A percentile compares a stretch with the other conserved stretches of the same genome.
Evolutionary conservation across 805 yeast species (phyloP).

Genomic region (Kregervanrija pseudodelftensis): DNA sequence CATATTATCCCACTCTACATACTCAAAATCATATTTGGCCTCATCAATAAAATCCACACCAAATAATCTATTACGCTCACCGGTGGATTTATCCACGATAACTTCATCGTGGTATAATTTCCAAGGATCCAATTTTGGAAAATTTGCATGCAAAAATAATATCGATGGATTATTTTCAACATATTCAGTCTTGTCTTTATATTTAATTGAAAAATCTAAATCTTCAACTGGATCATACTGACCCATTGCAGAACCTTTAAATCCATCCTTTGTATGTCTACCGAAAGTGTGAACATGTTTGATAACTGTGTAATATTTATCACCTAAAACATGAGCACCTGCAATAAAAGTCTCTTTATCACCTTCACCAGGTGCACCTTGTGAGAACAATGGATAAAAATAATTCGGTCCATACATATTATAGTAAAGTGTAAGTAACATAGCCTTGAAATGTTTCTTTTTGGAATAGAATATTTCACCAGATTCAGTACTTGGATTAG

Average conservation of each 20-base stretch:
- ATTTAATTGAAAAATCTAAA: slow-evolving; percentile 28
- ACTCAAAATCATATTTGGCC: slow-evolving; percentile 51
- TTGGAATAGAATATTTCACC: slow-evolving; percentile 33
- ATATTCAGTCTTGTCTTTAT: slow-evolving; percentile 11
- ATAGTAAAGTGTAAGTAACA: slow-evolving; percentile 51
- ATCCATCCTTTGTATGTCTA: slow-evolving; percentile 20
- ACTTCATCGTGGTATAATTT: slow-evolving; percentile 36
- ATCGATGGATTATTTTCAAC: slow-evolving; percentile 22
- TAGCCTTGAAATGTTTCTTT: slow-evolving; percentile 43
- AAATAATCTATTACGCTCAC: slow-evolving; percentile 46
- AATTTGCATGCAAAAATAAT: slow-evolving; percentile 58
- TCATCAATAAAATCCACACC: slow-evolving; percentile 48
- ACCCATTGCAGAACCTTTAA: slow-evolving; percentile 70
- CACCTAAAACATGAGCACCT: slow-evolving; percentile 47
- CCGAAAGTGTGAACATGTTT: slow-evolving; percentile 51
- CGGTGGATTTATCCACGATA: slow-evolving; percentile 32
- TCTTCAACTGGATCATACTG: slow-evolving; percentile 69
- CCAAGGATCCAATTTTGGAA: slow-evolving; percentile 63
- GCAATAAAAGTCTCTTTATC: slow-evolving; percentile 60
- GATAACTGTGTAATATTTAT: slow-evolving; percentile 55
- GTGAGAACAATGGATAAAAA: slow-evolving; percentile 46
- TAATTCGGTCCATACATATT: slow-evolving; percentile 53
- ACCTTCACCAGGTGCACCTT: slow-evolving; percentile 45
- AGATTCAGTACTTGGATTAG: slow-evolving; percentile 59
- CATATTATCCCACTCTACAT: slow-evolving; percentile 55